phyloP scores from a whole-genome alignment of 768 basidiomycete genomes.

The Boletus vermiculosoides region DNA sequence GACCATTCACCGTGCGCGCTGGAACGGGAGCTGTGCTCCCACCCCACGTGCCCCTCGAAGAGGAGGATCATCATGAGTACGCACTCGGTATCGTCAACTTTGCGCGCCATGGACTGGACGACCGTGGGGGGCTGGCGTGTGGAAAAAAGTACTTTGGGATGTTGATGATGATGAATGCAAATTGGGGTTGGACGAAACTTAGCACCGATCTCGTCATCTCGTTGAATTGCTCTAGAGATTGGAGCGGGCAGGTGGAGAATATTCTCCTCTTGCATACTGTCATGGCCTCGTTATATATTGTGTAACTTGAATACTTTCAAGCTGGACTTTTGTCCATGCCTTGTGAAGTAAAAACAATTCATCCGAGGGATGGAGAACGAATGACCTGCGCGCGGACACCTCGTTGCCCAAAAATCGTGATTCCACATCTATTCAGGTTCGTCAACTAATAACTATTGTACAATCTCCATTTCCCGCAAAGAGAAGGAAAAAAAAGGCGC shows the following conservation, averaged over 20 bases:
- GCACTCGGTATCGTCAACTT: constrained; percentile 9
- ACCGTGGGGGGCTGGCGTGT: background rate
- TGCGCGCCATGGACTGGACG: background rate
- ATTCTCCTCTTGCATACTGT: constrained; percentile 2
- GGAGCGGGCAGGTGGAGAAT: background rate
- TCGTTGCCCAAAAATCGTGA: background rate
- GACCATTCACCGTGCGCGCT: background rate
- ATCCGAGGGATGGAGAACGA: background rate
- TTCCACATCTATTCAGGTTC: background rate
- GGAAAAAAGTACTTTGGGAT: constrained; percentile 1
- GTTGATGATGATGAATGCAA: constrained; percentile 4
- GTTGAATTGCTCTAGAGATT: background rate
- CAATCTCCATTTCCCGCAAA: background rate
- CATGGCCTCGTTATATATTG: background rate
- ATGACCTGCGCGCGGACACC: background rate
- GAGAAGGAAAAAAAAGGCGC: background rate
- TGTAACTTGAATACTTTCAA: no score
- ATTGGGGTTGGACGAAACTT: constrained; percentile 12
- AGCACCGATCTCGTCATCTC: constrained; percentile 3
- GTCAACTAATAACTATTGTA: background rate
- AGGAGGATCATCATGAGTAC: constrained; percentile 3
- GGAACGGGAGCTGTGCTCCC: constrained; percentile 9
- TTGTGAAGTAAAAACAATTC: no score
- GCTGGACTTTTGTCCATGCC: no score
- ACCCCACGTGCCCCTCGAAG: background rate